Conservation (phyloP, 2,329 filamentous ascomycete genomes). For the Botryotinia narcissicola region DNA sequence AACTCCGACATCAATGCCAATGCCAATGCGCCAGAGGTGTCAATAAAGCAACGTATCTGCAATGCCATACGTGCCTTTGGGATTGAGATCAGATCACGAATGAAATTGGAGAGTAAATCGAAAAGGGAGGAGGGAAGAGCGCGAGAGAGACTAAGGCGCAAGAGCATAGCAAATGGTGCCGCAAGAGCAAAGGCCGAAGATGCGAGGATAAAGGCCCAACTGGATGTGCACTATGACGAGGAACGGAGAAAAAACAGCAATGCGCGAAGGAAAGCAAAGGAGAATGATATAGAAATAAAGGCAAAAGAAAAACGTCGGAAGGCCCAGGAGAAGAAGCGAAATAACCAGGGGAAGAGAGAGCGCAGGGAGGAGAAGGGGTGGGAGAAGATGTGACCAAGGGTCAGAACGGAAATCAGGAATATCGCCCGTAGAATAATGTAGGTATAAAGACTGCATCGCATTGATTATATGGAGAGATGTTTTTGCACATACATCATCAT, state of each 20-base stretch:
- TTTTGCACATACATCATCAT: neutral
- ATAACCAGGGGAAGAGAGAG: neutral
- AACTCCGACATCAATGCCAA: neutral
- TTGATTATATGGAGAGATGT: neutral
- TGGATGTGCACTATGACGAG: conserved; percentile 5
- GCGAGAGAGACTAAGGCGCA: neutral
- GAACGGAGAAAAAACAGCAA: conserved; percentile 2
- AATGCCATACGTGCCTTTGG: neutral
- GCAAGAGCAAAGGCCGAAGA: conserved; percentile 1
- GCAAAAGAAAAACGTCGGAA: conserved; percentile 2
- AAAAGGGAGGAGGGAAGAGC: neutral
- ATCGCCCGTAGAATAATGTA: too few relatives aligned
- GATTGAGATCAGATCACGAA: neutral
- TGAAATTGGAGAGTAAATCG: neutral
- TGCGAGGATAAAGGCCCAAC: neutral
- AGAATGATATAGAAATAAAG: neutral
- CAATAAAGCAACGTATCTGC: neutral
- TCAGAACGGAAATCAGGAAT: neutral
- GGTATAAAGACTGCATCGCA: neutral
- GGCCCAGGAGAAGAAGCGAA: neutral
- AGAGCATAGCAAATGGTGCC: neutral
- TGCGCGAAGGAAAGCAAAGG: neutral
- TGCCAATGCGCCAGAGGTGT: too few relatives aligned
- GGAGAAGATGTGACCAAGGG: too few relatives aligned
- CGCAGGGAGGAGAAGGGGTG: neutral